Conservation (phyloP, 1,139 yeast genomes). For the Debaryomyces udenii region DNA sequence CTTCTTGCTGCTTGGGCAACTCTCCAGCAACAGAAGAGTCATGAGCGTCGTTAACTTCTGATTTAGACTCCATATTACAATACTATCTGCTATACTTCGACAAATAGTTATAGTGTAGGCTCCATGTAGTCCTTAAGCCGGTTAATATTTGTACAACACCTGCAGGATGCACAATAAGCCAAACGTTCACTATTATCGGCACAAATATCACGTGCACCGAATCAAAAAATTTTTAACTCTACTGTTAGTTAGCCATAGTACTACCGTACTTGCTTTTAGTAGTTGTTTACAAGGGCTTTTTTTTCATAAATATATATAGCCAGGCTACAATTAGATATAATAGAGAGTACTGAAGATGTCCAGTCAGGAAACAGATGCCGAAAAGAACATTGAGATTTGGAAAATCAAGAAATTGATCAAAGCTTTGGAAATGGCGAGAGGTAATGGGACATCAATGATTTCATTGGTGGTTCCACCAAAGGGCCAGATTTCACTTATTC, state of each 20-base stretch:
- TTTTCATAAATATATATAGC: no score
- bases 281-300: no score
- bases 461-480: constrained; percentile 94
- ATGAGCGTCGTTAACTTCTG: constrained; percentile 3
- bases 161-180: constrained; percentile 6
- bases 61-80: constrained; percentile 2
- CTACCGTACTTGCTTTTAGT: no score
- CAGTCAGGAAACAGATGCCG: constrained; percentile 61
- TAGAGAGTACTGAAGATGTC: constrained; percentile 16
- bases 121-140: no score
- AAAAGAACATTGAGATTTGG: constrained; percentile 98
- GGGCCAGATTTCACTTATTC: constrained; percentile 86
- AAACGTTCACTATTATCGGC: constrained; percentile 2
- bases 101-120: not conserved
- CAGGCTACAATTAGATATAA: not conserved
- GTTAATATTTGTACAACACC: no score
- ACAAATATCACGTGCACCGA: constrained; percentile 4
- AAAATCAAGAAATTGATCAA: constrained; percentile 92
- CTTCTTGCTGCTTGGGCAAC: not conserved
- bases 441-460: constrained; percentile 99
- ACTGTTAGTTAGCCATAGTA: no score
- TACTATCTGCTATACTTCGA: no score
- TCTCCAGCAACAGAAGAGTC: not conserved
- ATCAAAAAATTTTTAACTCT: constrained; percentile 6
- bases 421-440: constrained; percentile 86